These are phyloP conservation scores for Camelina laxa DNA, from an alignment of 345 rosid species.

Conservation along the genomic window DNA sequence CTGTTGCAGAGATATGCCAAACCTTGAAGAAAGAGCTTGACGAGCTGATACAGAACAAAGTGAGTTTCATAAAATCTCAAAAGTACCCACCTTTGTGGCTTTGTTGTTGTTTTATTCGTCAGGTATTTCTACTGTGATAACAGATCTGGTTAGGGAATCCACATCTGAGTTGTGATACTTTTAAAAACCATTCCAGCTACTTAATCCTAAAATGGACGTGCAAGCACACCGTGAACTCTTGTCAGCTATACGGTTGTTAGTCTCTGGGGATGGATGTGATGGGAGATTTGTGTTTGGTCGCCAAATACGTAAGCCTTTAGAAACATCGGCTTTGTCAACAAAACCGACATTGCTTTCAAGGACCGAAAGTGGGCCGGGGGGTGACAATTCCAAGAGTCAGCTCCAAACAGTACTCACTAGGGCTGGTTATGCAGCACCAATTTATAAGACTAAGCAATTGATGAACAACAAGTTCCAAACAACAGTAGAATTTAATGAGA, in stretches of 20 bases:
- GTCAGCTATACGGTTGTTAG: slow-evolving; percentile 58
- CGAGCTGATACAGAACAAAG: slow-evolving; percentile 77
- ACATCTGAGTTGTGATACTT: slow-evolving; percentile 17
- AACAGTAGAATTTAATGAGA: slow-evolving; percentile 75
- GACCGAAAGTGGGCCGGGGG: slow-evolving; percentile 81
- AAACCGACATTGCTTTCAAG: slow-evolving; percentile 53
- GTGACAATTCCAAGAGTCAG: slow-evolving; percentile 87
- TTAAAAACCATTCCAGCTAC: slow-evolving; percentile 55
- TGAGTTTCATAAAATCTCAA: slow-evolving; percentile 48
- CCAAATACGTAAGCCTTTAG: slow-evolving; percentile 50
- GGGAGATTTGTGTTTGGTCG: slow-evolving; percentile 83
- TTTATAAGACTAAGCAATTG: slow-evolving; percentile 76
- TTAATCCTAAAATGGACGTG: slow-evolving; percentile 67
- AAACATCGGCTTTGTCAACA: slow-evolving; percentile 40
- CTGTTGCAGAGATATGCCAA: slow-evolving; percentile 64
- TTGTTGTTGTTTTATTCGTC: slow-evolving; percentile 24
- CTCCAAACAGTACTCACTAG: slow-evolving; percentile 87
- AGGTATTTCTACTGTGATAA: slow-evolving; percentile 8
- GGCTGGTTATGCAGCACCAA: slow-evolving; percentile 75
- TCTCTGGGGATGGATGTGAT: slow-evolving; percentile 65
- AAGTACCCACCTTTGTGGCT: slow-evolving; percentile 28
- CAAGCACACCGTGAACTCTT: slow-evolving; percentile 61
- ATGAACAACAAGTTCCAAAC: slow-evolving; percentile 71
- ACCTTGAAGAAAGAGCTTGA: slow-evolving; percentile 78
- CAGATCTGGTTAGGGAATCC: slow-evolving; percentile 19